A percentile compares a stretch with the other conserved stretches of the same genome.
Evolutionary conservation across 2,329 filamentous ascomycete species (phyloP).

Genomic region (Dactylellina haptotyla): DNA sequence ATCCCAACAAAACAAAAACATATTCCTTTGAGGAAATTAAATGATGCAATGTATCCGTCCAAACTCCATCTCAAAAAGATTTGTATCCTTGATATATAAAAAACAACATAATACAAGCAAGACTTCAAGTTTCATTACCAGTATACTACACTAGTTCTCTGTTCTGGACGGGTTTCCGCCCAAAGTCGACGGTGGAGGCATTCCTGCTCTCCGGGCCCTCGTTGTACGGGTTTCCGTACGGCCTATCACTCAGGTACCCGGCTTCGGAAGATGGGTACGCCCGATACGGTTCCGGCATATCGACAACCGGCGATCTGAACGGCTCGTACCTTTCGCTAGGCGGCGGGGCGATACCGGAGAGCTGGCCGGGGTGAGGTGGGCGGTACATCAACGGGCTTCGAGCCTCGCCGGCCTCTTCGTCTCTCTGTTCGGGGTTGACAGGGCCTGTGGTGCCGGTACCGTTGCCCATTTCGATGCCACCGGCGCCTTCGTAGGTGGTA

Average conservation of each 20-base stretch:
- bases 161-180: neutral
- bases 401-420: conserved; percentile 22
- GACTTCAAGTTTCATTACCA: too few relatives aligned
- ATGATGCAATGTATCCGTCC: too few relatives aligned
- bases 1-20: too few relatives aligned
- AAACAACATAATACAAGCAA: too few relatives aligned
- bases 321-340: conserved; percentile 23
- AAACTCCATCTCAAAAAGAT: neutral
- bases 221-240: conserved; percentile 9
- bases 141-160: conserved; percentile 41
- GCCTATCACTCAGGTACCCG: neutral
- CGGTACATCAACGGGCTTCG: conserved; percentile 29
- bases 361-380: neutral
- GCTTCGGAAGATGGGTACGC: neutral
- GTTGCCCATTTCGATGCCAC: conserved; percentile 21
- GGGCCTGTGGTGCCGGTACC: neutral
- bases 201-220: conserved; percentile 1
- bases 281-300: conserved; percentile 4
- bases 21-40: too few relatives aligned
- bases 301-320: conserved; percentile 1
- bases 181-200: conserved; percentile 15
- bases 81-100: too few relatives aligned
- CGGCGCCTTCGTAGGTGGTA: conserved; percentile 16
- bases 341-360: neutral
- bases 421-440: neutral